These are phyloP conservation scores for Paragyromitra xinjiangensis DNA, from an alignment of 495 filamentous ascomycete species.

Conservation along the genomic window DNA sequence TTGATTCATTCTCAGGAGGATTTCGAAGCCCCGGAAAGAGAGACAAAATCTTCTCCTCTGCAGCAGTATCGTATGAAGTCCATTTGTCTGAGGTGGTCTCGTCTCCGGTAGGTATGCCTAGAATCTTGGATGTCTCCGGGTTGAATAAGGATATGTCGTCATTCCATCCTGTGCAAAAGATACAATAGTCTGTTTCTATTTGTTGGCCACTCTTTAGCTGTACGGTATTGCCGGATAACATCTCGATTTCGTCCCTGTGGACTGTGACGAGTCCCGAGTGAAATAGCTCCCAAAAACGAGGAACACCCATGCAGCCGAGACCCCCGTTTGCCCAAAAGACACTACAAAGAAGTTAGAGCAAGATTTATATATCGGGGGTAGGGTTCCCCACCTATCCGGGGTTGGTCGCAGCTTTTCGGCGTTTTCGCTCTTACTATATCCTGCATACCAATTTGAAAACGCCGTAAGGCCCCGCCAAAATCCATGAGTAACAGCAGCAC, in stretches of 20 bases:
- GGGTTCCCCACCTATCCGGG: neutral
- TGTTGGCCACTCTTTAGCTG: neutral
- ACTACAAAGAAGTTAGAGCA: neutral
- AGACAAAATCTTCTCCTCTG: neutral
- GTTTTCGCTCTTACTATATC: conserved; percentile 4
- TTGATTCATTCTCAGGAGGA: neutral
- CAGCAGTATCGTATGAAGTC: neutral
- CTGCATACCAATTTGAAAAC: conserved; percentile 12
- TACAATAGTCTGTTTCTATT: conserved; percentile 7
- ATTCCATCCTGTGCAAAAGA: conserved; percentile 11
- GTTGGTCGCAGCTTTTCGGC: conserved; percentile 13
- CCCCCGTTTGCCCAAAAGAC: conserved; percentile 15
- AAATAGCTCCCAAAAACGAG: conserved; percentile 9
- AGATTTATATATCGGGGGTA: neutral
- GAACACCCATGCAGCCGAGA: conserved; percentile 8
- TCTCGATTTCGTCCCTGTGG: neutral
- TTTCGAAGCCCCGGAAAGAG: conserved; percentile 3
- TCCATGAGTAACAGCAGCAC: neutral
- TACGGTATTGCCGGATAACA: neutral
- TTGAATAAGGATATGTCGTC: conserved; percentile 8
- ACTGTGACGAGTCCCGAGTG: conserved; percentile 3
- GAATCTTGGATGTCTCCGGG: neutral
- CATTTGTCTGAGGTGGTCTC: neutral
- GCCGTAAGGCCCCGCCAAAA: conserved; percentile 10
- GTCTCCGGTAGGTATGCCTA: neutral